phyloP scores from a whole-genome alignment of 805 yeast genomes.

The Candida anglica region DNA sequence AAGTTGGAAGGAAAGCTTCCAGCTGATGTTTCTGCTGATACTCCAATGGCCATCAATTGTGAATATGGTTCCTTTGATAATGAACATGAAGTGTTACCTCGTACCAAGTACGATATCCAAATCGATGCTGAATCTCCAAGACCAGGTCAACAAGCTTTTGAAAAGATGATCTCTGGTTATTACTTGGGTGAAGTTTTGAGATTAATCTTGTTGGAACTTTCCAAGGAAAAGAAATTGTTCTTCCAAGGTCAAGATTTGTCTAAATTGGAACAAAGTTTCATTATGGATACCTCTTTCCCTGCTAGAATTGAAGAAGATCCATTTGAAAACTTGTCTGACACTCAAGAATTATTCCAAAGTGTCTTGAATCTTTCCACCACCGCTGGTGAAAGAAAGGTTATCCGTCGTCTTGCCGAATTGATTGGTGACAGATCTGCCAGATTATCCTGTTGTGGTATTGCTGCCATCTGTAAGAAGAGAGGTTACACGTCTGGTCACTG shows the following conservation, averaged over 20 bases:
- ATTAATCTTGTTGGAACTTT: conserved; percentile 69
- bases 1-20: conserved; percentile 72
- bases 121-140: conserved; percentile 88
- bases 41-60: conserved; percentile 94
- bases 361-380: conserved; percentile 65
- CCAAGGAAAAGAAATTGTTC: conserved; percentile 53
- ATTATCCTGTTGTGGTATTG: conserved; percentile 90
- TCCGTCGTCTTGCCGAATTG: conserved; percentile 79
- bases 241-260: conserved; percentile 68
- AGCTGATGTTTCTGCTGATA: conserved; percentile 55
- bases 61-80: conserved; percentile 98
- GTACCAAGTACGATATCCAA: conserved; percentile 80
- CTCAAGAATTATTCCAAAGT: conserved; percentile 58
- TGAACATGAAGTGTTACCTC: conserved; percentile 78
- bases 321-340: conserved; percentile 75
- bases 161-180: conserved; percentile 96
- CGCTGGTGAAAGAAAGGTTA: conserved; percentile 71
- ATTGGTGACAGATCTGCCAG: conserved; percentile 93
- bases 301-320: conserved; percentile 87
- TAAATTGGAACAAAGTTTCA: conserved; percentile 57
- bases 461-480: conserved; percentile 88
- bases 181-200: conserved; percentile 91
- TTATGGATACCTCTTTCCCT: conserved; percentile 87
- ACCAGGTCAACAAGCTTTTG: conserved; percentile 94
- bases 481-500: conserved; percentile 72